Evolutionary conservation across 805 yeast genomes (phyloP), one percentile per base, ranked within the genome.

Genomic region (Candida nanaspora): DNA sequence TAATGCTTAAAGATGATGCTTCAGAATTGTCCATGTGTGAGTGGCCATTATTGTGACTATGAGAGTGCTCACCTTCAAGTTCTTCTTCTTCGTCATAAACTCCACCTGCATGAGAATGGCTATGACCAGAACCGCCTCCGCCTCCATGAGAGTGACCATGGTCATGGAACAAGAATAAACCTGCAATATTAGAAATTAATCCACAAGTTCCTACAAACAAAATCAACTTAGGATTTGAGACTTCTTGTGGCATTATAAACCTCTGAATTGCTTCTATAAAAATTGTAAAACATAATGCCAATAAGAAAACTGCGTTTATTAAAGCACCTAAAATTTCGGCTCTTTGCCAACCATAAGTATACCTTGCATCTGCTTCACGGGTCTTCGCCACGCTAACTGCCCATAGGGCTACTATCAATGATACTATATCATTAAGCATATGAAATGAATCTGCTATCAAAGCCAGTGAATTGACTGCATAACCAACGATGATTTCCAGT

Each of bases 291-390:
- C 98, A 91, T 46, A 91, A 72, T 1, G 98, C 98, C 48, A 93
- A 69, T 48, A 91, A 62, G 53, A 93, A 93, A 9, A 93, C 96
- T 3, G 96, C 96, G 57, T 91, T 91, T 49, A 91, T 76, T 44
- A 91, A 71, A 8, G 98, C 98, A 42, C 98, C 98, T 45, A 91
- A 70, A 40, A 91, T 89, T 62, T 91, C 98, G 5, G 98, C 98
- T 50, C 98, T 74, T 61, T 91, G 95, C 95, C 97, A 87, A 15
- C 98, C 98, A 55, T 93, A 91, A 2, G 98, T 93, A 65, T 86
- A 91, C 43, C 80, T 81, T 3, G 93, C 82, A 58, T 87, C 93
- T 1, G 96, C 93, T 23, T 80, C 78, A 53, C 79, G 76, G 31
- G 77, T 78, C 51, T 83, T 83, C 40, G 96, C 88, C 11, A 88